phyloP scores from a whole-genome alignment of 352 stramenopile genomes.

The Pythium insidiosum region DNA sequence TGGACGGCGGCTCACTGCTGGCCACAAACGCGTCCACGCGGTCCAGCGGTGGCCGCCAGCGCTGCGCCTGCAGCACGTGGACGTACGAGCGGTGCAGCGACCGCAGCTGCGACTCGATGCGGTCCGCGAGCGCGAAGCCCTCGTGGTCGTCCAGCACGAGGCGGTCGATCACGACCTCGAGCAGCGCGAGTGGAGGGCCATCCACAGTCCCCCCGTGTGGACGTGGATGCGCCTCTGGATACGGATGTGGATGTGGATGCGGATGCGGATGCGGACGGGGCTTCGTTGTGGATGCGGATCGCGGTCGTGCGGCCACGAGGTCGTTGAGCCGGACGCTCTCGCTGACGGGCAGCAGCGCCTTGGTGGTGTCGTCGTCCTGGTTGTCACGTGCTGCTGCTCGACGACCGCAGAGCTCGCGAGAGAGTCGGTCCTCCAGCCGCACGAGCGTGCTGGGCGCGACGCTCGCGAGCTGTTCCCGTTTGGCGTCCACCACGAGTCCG shows the following conservation, averaged over 20 bases:
- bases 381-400: not conserved
- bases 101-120: constrained; percentile 51
- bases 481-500: constrained; percentile 36
- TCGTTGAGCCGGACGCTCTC: not conserved
- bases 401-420: constrained; percentile 16
- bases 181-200: constrained; percentile 13
- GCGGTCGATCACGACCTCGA: constrained; percentile 45
- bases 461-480: constrained; percentile 19
- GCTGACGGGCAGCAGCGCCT: not conserved
- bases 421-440: constrained; percentile 40
- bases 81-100: constrained; percentile 47
- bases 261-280: no score
- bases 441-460: constrained; percentile 42
- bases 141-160: constrained; percentile 76
- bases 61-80: constrained; percentile 35
- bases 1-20: not conserved
- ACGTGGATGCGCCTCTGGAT: no score
- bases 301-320: not conserved
- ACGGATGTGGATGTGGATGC: no score
- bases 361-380: not conserved
- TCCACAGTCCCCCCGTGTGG: not conserved
- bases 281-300: no score
- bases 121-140: constrained; percentile 53
- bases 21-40: constrained; percentile 38
- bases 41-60: constrained; percentile 35